Conservation (phyloP, 176 grass and related monocot species). For the barley (Hordeum vulgare) region DNA sequence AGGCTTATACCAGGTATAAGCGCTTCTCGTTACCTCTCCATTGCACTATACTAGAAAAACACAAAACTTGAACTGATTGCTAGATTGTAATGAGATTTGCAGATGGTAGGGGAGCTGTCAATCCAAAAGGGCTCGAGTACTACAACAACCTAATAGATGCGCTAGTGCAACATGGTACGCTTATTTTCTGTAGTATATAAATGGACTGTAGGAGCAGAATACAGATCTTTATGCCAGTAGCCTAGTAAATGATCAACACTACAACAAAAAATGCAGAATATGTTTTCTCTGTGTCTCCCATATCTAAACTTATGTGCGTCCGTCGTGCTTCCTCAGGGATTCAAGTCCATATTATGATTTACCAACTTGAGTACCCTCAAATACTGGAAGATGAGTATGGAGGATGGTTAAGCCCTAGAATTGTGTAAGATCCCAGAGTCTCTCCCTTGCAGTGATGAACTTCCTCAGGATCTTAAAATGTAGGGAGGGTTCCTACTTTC, state of each 20-base stretch:
- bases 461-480: background rate
- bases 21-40: background rate
- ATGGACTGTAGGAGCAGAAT: background rate
- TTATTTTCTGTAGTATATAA: background rate
- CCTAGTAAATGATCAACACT: background rate
- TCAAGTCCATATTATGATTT: conserved; percentile 52
- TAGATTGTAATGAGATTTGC: background rate
- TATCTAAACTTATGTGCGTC: background rate
- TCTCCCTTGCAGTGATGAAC: background rate
- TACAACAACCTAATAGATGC: conserved; percentile 68
- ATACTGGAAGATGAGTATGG: conserved; percentile 63
- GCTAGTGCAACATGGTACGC: conserved; percentile 43
- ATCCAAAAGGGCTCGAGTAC: conserved; percentile 54
- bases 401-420: conserved; percentile 33
- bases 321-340: conserved; percentile 38
- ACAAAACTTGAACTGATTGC: background rate
- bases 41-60: background rate
- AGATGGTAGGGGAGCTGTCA: conserved; percentile 67
- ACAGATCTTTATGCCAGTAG: background rate
- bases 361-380: conserved; percentile 65
- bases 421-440: conserved; percentile 29
- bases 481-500: background rate
- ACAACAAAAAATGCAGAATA: background rate
- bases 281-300: background rate
- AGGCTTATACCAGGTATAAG: conserved; percentile 57